These are phyloP conservation scores for Hymenochaete sp. DNA, from an alignment of 1,284 basidiomycete genomes.

Conservation along the genomic window DNA sequence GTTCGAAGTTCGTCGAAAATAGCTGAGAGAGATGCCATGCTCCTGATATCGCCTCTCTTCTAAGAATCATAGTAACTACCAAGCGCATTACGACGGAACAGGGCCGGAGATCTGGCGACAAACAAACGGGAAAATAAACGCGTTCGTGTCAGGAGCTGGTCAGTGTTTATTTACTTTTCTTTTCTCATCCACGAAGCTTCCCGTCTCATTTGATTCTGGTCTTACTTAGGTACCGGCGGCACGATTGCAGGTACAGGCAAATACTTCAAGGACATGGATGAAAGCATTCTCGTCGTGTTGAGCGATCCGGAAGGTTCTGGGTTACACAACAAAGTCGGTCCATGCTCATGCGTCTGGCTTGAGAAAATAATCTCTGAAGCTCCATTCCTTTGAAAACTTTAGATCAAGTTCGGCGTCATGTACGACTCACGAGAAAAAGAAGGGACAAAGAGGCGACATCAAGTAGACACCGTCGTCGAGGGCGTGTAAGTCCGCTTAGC, in stretches of 20 bases:
- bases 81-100: slow-evolving; percentile 84
- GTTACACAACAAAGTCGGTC: slow-evolving; percentile 79
- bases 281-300: slow-evolving; percentile 63
- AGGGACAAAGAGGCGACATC: slow-evolving; percentile 88
- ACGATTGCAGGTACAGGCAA: slow-evolving; percentile 83
- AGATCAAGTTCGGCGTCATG: slow-evolving; percentile 92
- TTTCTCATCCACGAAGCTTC: slow-evolving; percentile 3
- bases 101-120: slow-evolving; percentile 96
- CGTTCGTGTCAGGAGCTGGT: slow-evolving; percentile 94
- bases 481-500: slow-evolving; percentile 53
- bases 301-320: slow-evolving; percentile 95
- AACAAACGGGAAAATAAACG: slow-evolving; percentile 74
- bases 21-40: too few species aligned
- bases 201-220: slow-evolving; percentile 9
- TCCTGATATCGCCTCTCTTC: too few species aligned
- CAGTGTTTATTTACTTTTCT: slow-evolving; percentile 11
- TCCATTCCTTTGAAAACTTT: not conserved
- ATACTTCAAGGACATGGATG: slow-evolving; percentile 67
- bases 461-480: slow-evolving; percentile 88
- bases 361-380: not conserved
- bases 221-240: slow-evolving; percentile 73
- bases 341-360: not conserved
- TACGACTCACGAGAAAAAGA: slow-evolving; percentile 88
- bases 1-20: slow-evolving; percentile 80
- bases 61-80: slow-evolving; percentile 82